Conservation (phyloP, 768 basidiomycete species). For the Calocera viscosa region DNA sequence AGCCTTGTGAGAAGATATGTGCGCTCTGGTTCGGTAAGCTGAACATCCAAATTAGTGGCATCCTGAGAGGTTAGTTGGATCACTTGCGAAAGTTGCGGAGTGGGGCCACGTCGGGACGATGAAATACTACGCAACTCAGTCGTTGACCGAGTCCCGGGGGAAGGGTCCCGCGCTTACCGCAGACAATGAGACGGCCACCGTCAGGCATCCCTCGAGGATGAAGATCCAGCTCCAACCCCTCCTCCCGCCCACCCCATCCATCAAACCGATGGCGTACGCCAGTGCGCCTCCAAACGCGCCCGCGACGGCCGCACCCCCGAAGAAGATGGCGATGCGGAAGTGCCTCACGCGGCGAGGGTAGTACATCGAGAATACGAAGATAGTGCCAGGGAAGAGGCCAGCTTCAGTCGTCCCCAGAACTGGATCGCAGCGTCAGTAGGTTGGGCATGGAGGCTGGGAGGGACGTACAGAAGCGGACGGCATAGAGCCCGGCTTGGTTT, state of each 20-base stretch:
- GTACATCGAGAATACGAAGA: constrained; percentile 48
- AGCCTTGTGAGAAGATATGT: constrained; percentile 39
- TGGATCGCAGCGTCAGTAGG: constrained; percentile 18
- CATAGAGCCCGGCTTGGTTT: constrained; percentile 42
- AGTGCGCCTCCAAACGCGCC: constrained; percentile 55
- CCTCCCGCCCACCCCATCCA: constrained; percentile 48
- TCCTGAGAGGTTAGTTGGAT: too few relatives aligned
- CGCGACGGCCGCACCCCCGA: constrained; percentile 48
- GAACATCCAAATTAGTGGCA: too few relatives aligned
- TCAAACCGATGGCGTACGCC: constrained; percentile 46
- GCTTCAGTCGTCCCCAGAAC: constrained; percentile 49
- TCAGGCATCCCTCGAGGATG: constrained; percentile 36
- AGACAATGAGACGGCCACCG: constrained; percentile 34
- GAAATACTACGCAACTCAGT: constrained; percentile 27
- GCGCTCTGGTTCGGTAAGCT: constrained; percentile 45
- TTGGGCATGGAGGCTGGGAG: background rate
- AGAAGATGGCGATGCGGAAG: constrained; percentile 50
- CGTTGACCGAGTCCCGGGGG: background rate
- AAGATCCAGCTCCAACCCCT: constrained; percentile 57
- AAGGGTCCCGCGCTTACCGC: constrained; percentile 19
- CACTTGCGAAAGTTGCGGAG: constrained; percentile 42
- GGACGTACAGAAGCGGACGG: constrained; percentile 41
- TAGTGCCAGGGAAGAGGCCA: constrained; percentile 43
- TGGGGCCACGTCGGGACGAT: constrained; percentile 49
- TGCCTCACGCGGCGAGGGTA: constrained; percentile 48